These are phyloP conservation scores for Rhynchosporium agropyri DNA, from an alignment of 2,329 filamentous ascomycete genomes.

Conservation along the genomic window DNA sequence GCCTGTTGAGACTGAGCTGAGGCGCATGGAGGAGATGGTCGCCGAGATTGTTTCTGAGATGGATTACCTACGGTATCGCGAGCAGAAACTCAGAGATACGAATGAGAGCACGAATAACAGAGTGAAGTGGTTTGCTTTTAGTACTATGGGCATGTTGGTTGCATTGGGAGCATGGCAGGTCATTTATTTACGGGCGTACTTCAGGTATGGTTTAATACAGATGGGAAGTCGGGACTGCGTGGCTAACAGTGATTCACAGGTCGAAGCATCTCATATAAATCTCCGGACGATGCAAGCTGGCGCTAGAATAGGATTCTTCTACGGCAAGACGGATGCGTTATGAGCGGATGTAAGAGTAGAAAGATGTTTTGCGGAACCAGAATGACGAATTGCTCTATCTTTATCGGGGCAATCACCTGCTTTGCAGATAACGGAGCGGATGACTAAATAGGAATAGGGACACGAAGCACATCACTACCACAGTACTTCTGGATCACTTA, in stretches of 20 bases:
- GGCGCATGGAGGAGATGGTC: slow-evolving; percentile 88
- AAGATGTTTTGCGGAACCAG: slow-evolving; percentile 36
- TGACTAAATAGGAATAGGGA: not conserved
- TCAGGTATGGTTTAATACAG: slow-evolving; percentile 60
- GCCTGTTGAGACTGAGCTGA: slow-evolving; percentile 92
- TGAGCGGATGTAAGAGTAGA: slow-evolving; percentile 34
- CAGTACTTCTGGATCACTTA: not conserved
- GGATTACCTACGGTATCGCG: slow-evolving; percentile 87
- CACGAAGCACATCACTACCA: not conserved
- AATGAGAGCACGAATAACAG: slow-evolving; percentile 99
- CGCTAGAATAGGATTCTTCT: slow-evolving; percentile 21
- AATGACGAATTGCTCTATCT: slow-evolving; percentile 16
- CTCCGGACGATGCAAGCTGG: slow-evolving; percentile 9
- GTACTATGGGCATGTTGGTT: slow-evolving; percentile 88
- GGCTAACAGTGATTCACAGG: slow-evolving; percentile 44
- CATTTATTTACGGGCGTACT: slow-evolving; percentile 95
- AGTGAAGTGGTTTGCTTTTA: slow-evolving; percentile 97
- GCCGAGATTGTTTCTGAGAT: slow-evolving; percentile 89
- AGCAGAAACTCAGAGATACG: slow-evolving; percentile 96
- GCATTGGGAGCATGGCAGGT: slow-evolving; percentile 95
- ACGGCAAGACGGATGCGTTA: slow-evolving; percentile 35
- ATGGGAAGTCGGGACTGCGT: not conserved
- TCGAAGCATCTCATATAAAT: slow-evolving; percentile 70
- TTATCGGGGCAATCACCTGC: not conserved
- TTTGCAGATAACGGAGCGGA: not conserved